Evolutionary conservation across 164 flowering plant species (phyloP), one percentile per base, ranked within the genome.

Genomic region (Buxus sempervirens): DNA sequence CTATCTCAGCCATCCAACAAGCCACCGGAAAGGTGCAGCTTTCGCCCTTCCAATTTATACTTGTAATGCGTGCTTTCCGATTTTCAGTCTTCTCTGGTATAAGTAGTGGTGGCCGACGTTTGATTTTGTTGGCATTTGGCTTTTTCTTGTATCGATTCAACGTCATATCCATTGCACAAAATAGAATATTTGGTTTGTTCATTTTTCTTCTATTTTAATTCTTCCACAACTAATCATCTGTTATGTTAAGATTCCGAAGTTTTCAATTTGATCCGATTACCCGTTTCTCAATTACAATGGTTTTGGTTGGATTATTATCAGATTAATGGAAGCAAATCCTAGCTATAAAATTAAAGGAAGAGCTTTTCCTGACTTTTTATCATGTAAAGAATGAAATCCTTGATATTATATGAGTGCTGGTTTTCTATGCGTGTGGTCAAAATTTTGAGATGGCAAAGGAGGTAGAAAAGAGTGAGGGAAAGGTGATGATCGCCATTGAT

Each of bases 401-500:
- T n/a, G n/a, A n/a, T n/a, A n/a, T n/a, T n/a, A n/a, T n/a, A n/a
- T n/a, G n/a, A n/a, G n/a, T n/a, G n/a, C n/a, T n/a, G n/a, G n/a
- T n/a, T n/a, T n/a, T n/a, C n/a, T n/a, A n/a, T n/a, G n/a, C n/a
- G n/a, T n/a, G n/a, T n/a, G n/a, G n/a, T n/a, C 36, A 54, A 62
- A 45, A 45, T 28, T 21, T 21, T 23, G 66, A 62, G 22, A 78
- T 71, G 73, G 70, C 22, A 19, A 70, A 36, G n/a, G 18, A 61
- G 53, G 74, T 69, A 53, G 64, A 60, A 61, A 57, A 38, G 42
- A 56, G 54, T n/a, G 75, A 76, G 79, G 85, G 78, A 82, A 83
- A 82, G 75, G 78, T 86, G 73, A 85, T 89, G 93, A 82, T 91
- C 74, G 94, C 90, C 14, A 82, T 91, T 0, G 95, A 91, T 32